phyloP scores from a whole-genome alignment of 2,329 filamentous ascomycete genomes.

The Allantophomopsis lycopodina region DNA sequence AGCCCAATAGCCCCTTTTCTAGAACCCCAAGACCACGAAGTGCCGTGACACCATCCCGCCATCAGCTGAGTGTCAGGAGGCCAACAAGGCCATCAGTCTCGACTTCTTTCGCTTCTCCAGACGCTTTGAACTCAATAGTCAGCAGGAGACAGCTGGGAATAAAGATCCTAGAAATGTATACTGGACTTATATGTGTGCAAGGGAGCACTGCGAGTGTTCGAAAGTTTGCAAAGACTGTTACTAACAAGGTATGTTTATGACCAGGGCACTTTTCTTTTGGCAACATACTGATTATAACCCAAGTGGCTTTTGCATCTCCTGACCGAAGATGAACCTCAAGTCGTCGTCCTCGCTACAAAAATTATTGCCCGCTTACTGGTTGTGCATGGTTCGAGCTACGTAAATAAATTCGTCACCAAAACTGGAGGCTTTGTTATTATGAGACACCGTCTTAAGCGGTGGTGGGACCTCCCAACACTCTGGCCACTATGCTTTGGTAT shows the following conservation, averaged over 20 bases:
- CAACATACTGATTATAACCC: background rate
- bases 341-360: slow-evolving; percentile 67
- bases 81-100: slow-evolving; percentile 15
- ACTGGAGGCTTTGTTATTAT: slow-evolving; percentile 81
- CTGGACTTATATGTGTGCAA: slow-evolving; percentile 63
- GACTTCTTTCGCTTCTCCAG: slow-evolving; percentile 13
- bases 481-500: slow-evolving; percentile 87
- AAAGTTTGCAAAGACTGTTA: slow-evolving; percentile 88
- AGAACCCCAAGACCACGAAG: slow-evolving; percentile 31
- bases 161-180: slow-evolving; percentile 64
- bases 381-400: slow-evolving; percentile 69
- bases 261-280: background rate
- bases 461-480: slow-evolving; percentile 75
- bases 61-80: no score
- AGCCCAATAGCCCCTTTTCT: slow-evolving; percentile 29
- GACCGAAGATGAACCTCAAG: slow-evolving; percentile 71
- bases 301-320: slow-evolving; percentile 88
- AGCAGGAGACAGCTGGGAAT: slow-evolving; percentile 61
- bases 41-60: no score
- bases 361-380: slow-evolving; percentile 76
- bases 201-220: slow-evolving; percentile 55
- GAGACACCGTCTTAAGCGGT: slow-evolving; percentile 66
- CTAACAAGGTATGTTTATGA: slow-evolving; percentile 60
- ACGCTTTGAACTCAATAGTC: slow-evolving; percentile 23
- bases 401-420: slow-evolving; percentile 79